Evolutionary conservation across 495 filamentous ascomycete genomes (phyloP).

Genomic region (Schizothecium vesticola): DNA sequence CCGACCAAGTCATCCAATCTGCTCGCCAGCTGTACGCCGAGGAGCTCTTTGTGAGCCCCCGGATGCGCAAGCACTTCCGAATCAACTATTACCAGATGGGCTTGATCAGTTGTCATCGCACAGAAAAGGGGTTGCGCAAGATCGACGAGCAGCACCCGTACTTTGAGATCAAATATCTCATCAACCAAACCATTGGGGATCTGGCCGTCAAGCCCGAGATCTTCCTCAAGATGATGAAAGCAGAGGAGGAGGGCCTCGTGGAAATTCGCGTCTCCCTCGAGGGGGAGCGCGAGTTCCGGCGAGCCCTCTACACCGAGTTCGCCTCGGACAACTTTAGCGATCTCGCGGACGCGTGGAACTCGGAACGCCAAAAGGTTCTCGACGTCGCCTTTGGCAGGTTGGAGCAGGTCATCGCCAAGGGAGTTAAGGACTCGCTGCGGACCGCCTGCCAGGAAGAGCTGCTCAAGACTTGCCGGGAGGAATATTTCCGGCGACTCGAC

Average conservation of each 20-base stretch:
- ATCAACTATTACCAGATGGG: conserved; percentile 75
- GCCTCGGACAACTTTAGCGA: conserved; percentile 92
- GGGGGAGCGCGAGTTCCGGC: conserved; percentile 65
- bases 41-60: conserved; percentile 80
- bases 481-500: conserved; percentile 81
- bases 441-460: conserved; percentile 89
- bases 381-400: conserved; percentile 76
- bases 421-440: conserved; percentile 87
- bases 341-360: conserved; percentile 92
- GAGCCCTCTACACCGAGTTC: conserved; percentile 72
- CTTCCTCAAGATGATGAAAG: conserved; percentile 92
- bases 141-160: conserved; percentile 95
- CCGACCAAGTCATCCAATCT: conserved; percentile 66
- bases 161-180: conserved; percentile 96
- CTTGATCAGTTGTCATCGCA: conserved; percentile 77
- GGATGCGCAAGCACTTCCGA: conserved; percentile 83
- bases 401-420: conserved; percentile 76
- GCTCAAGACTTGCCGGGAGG: conserved; percentile 72
- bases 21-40: conserved; percentile 87
- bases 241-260: conserved; percentile 85
- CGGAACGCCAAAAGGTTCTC: conserved; percentile 73
- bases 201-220: conserved; percentile 79
- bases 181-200: conserved; percentile 74
- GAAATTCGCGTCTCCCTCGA: conserved; percentile 75
- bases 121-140: conserved; percentile 86